Percentiles rank a stretch among this genome's conserved stretches.
Conservation (phyloP, 768 basidiomycete species). For the Kwoniella newhampshirensis region DNA sequence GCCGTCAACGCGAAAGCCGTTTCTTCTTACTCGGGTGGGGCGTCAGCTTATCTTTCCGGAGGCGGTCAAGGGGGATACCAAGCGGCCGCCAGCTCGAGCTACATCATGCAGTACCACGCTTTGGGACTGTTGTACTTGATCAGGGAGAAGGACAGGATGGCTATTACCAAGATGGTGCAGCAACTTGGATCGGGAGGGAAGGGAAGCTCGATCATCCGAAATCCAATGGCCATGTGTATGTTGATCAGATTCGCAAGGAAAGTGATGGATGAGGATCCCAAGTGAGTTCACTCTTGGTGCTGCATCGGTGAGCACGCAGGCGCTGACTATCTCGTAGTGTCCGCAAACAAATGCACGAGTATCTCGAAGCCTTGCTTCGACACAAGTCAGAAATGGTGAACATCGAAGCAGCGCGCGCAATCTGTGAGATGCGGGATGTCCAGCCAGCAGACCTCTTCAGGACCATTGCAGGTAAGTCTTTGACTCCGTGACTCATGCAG, state of each 20-base stretch:
- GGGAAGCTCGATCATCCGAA: constrained; percentile 84
- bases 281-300: constrained; percentile 61
- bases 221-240: constrained; percentile 97
- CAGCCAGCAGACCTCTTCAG: constrained; percentile 73
- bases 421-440: constrained; percentile 92
- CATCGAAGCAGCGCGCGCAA: constrained; percentile 93
- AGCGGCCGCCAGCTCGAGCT: constrained; percentile 80
- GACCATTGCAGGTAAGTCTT: constrained; percentile 75
- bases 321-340: constrained; percentile 59
- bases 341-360: constrained; percentile 87
- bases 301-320: not conserved
- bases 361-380: constrained; percentile 89
- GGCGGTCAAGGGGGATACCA: constrained; percentile 64
- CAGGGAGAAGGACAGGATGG: constrained; percentile 97
- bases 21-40: constrained; percentile 63
- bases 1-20: constrained; percentile 86
- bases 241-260: constrained; percentile 97
- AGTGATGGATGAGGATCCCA: constrained; percentile 97
- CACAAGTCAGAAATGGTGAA: constrained; percentile 99
- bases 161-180: constrained; percentile 98
- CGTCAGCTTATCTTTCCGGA: constrained; percentile 45
- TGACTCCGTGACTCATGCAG: not conserved
- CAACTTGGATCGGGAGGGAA: constrained; percentile 64
- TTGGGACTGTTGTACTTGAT: constrained; percentile 90
- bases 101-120: constrained; percentile 95